Evolutionary conservation across 352 stramenopile genomes (phyloP), one percentile per base, ranked within the genome.

Genomic region (Elongisporangium anandrum): DNA sequence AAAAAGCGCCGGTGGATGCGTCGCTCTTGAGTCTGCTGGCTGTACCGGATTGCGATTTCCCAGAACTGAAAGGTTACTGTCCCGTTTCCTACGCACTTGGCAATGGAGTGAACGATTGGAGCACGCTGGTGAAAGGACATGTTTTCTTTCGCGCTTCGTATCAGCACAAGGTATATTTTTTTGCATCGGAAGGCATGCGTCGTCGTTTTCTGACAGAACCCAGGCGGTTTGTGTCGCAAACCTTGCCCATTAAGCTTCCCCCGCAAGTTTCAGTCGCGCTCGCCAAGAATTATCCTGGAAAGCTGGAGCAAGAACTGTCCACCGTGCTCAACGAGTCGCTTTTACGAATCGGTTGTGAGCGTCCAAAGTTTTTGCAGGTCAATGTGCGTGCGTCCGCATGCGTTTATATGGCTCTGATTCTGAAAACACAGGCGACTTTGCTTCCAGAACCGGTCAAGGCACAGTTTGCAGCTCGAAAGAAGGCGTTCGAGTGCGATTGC

Each of bases 11-110:
- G 1, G 65, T 90, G 15, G 79, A 84, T 22, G 69, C 79, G 20
- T 92, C 82, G n/a, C 52, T 90, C 13, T 15, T 90, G 38, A 89
- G 79, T 39, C 66, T 92, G 17, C 59, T 92, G 2, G 74, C 69
- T 0, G 80, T 89, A 7, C 54, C 71, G 9, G 81, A 90, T 52
- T 90, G 78, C 29, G 75, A 88, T 51, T 87, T 89, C 29, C 80
- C 80, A 0, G 82, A 92, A 56, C 61, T 90, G 50, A 87, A 85
- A 65, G 82, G 80, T 7, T 92, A 90, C 57, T 92, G 80, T 54
- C 79, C 82, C 7, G 82, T 92, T 21, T 90, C 78, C 3, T 90
- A 89, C 52, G 61, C 75, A 19, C 55, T 64, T 9, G 73, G 71
- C 26, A 57, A 50, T 1, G 66, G 61, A 15, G 61, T 73, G 6